A percentile compares a stretch with the other conserved stretches of the same genome.
phyloP scores from a whole-genome alignment of 2,329 filamentous ascomycete genomes.

The Calonectria honghensis region DNA sequence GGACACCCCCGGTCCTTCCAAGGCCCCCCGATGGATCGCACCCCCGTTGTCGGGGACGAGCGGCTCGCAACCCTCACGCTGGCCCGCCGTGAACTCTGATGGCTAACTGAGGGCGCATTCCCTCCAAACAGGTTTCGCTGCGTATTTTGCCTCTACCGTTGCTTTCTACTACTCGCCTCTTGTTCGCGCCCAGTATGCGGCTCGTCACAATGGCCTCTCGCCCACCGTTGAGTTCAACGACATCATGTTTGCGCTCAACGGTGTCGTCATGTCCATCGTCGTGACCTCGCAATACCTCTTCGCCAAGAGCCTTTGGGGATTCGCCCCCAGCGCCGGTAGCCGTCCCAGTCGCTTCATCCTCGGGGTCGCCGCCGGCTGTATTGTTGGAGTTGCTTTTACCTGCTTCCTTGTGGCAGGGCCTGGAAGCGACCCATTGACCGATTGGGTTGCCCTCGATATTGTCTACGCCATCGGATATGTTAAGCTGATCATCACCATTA shows the following conservation, averaged over 20 bases:
- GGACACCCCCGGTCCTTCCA: constrained; percentile 38
- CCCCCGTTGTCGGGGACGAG: constrained; percentile 37
- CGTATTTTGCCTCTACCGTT: constrained; percentile 84
- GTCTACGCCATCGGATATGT: constrained; percentile 86
- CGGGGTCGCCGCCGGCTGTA: constrained; percentile 81
- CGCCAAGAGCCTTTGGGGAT: constrained; percentile 81
- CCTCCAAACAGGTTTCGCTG: constrained; percentile 75
- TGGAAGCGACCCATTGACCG: constrained; percentile 61
- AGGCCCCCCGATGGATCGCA: constrained; percentile 39
- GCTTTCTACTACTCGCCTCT: constrained; percentile 86
- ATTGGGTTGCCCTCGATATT: constrained; percentile 79
- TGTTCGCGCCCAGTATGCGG: constrained; percentile 88
- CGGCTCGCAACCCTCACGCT: constrained; percentile 20
- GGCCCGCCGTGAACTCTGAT: background rate
- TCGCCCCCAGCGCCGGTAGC: constrained; percentile 75
- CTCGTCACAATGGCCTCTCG: constrained; percentile 82
- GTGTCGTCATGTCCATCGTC: constrained; percentile 81
- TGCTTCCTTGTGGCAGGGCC: constrained; percentile 67
- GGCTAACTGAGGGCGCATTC: constrained; percentile 44
- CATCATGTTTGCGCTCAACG: constrained; percentile 90
- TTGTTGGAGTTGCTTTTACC: constrained; percentile 74
- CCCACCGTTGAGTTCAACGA: constrained; percentile 95
- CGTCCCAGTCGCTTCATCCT: constrained; percentile 77
- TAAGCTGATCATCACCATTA: constrained; percentile 89
- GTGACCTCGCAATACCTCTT: constrained; percentile 87